Evolutionary conservation across 176 grass and related monocot genomes (phyloP).

Genomic region (Oryza brachyantha): DNA sequence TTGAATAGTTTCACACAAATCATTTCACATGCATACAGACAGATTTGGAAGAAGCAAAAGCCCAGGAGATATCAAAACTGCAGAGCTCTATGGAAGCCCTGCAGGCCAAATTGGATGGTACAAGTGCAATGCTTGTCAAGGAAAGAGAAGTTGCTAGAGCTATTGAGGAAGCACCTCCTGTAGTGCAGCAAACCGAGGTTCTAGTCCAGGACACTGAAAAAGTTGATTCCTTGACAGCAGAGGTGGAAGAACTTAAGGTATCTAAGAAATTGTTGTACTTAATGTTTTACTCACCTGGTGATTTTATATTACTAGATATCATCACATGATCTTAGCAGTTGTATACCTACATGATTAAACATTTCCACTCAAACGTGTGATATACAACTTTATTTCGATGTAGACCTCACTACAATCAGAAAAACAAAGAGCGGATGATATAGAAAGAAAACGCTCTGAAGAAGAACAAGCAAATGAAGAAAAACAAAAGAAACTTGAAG

Average conservation of each 20-base stretch:
- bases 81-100: constrained; percentile 76
- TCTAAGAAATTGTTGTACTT: neutral
- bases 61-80: constrained; percentile 72
- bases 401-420: constrained; percentile 75
- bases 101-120: constrained; percentile 87
- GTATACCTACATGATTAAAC: constrained; percentile 16
- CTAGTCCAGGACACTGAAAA: constrained; percentile 91
- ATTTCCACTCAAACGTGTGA: constrained; percentile 30
- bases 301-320: constrained; percentile 21
- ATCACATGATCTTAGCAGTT: constrained; percentile 14
- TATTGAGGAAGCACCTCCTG: constrained; percentile 79
- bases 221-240: constrained; percentile 70
- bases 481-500: constrained; percentile 75
- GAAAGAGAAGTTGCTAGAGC: constrained; percentile 71
- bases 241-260: constrained; percentile 88
- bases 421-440: constrained; percentile 70
- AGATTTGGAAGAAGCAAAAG: constrained; percentile 94
- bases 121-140: constrained; percentile 64
- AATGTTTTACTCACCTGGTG: constrained; percentile 17
- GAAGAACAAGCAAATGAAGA: constrained; percentile 67
- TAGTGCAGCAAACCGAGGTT: constrained; percentile 78
- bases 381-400: constrained; percentile 28
- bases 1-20: constrained; percentile 41
- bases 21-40: constrained; percentile 49
- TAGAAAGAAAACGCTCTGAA: constrained; percentile 71